Evolutionary conservation across 2,329 filamentous ascomycete species (phyloP).

Genomic region (Chaetomium sp.): DNA sequence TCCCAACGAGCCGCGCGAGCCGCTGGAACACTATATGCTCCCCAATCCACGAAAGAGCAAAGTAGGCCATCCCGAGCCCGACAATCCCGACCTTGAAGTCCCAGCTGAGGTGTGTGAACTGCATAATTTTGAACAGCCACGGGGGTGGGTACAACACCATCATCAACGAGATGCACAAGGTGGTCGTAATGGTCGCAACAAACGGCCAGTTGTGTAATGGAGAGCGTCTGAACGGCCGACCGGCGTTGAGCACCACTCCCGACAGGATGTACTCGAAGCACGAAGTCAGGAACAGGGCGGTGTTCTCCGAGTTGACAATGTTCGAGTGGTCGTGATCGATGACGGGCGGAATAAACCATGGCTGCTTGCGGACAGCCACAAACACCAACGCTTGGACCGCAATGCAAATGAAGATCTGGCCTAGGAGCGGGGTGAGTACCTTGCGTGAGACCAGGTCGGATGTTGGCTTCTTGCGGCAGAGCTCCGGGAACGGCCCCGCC

Average conservation of each 20-base stretch:
- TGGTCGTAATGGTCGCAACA: conserved; percentile 70
- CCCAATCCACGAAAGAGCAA: conserved; percentile 68
- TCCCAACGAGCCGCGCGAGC: conserved; percentile 69
- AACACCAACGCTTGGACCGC: conserved; percentile 75
- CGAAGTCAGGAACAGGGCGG: conserved; percentile 82
- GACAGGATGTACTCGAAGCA: conserved; percentile 96
- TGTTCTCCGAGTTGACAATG: conserved; percentile 91
- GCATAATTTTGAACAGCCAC: conserved; percentile 75
- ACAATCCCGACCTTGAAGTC: conserved; percentile 75
- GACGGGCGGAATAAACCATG: conserved; percentile 82
- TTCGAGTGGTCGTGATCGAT: conserved; percentile 79
- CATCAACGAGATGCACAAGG: conserved; percentile 70
- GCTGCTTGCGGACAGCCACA: conserved; percentile 71
- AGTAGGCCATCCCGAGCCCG: conserved; percentile 67
- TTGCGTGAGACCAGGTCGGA: conserved; percentile 91
- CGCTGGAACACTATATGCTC: conserved; percentile 72
- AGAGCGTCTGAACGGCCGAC: conserved; percentile 81
- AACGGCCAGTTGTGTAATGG: conserved; percentile 85
- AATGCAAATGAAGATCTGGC: conserved; percentile 83
- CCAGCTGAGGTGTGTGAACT: conserved; percentile 75
- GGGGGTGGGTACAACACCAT: conserved; percentile 76
- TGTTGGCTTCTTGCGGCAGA: conserved; percentile 84
- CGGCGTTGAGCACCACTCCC: conserved; percentile 87
- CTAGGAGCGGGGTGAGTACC: conserved; percentile 83
- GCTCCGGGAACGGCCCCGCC: conserved; percentile 77